Percentiles rank a stretch among this genome's conserved stretches.
phyloP scores from a whole-genome alignment of 2,329 filamentous ascomycete species.

The Juglanconis sp. region DNA sequence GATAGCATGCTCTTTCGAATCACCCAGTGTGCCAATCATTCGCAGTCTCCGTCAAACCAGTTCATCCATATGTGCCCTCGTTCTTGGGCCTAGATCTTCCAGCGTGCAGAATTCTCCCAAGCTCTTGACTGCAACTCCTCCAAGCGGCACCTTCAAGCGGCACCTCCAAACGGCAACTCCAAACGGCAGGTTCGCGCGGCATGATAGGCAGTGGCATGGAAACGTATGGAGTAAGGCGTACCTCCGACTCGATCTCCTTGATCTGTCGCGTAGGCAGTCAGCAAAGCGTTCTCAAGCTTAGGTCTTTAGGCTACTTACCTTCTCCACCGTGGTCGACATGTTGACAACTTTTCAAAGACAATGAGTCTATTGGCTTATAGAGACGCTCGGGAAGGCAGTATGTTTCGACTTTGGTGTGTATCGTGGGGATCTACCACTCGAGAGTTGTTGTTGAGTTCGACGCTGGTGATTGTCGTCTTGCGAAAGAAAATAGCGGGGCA shows the following conservation, averaged over 20 bases:
- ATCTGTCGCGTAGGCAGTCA: constrained; percentile 57
- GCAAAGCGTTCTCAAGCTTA: constrained; percentile 19
- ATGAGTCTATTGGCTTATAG: background rate
- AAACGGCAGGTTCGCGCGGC: background rate
- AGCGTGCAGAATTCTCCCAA: background rate
- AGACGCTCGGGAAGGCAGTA: background rate
- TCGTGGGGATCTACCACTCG: background rate
- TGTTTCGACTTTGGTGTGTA: background rate
- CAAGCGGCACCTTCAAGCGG: too few species aligned
- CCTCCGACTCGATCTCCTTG: constrained; percentile 94
- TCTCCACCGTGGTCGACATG: constrained; percentile 97
- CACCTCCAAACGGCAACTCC: background rate
- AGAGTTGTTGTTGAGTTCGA: background rate
- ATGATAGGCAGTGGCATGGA: background rate
- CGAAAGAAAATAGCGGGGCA: constrained; percentile 1
- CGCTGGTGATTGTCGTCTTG: background rate
- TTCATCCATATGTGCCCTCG: too few species aligned
- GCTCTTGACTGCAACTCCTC: background rate
- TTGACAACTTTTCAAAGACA: constrained; percentile 35
- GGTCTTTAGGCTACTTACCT: constrained; percentile 54
- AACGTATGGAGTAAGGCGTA: constrained; percentile 42
- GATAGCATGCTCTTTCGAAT: background rate
- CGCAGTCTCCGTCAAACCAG: background rate
- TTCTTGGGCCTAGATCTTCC: background rate
- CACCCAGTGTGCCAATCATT: background rate